These are phyloP conservation scores for Pseudocercospora musae DNA, from an alignment of 2,329 filamentous ascomycete species.

Conservation along the genomic window DNA sequence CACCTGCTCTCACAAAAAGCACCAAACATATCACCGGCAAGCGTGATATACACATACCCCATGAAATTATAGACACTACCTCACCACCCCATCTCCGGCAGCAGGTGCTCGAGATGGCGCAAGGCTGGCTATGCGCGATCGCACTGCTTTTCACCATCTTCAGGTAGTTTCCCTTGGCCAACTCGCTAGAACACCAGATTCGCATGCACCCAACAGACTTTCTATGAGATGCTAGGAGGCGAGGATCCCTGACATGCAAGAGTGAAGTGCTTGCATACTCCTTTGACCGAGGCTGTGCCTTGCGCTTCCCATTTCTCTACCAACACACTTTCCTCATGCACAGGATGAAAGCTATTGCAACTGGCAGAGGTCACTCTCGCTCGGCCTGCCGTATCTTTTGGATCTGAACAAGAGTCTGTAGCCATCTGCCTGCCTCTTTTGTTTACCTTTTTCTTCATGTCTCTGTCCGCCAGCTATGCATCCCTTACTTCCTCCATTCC, in stretches of 20 bases:
- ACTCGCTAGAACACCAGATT: not conserved
- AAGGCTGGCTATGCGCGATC: not conserved
- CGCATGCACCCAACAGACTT: not conserved
- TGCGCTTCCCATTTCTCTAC: not conserved
- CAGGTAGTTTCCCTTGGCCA: not conserved
- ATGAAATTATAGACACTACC: not conserved
- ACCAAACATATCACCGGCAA: not conserved
- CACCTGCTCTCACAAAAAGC: not conserved
- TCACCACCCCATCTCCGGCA: not conserved
- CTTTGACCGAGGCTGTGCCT: not conserved
- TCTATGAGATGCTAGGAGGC: not conserved
- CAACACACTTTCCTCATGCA: not conserved
- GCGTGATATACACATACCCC: not conserved
- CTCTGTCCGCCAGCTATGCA: slow-evolving; percentile 12
- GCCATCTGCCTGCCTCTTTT: not conserved
- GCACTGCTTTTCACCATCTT: not conserved
- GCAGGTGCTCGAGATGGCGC: not conserved
- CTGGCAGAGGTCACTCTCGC: not conserved
- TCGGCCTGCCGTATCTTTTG: not conserved
- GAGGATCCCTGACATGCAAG: slow-evolving; percentile 2
- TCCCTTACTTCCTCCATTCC: slow-evolving; percentile 18
- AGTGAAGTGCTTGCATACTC: slow-evolving; percentile 1
- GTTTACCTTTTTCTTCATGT: slow-evolving; percentile 20
- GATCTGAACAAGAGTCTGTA: not conserved
- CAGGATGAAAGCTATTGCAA: not conserved